phyloP scores from a whole-genome alignment of 257 asterid species.

The Nicotiana paniculata region DNA sequence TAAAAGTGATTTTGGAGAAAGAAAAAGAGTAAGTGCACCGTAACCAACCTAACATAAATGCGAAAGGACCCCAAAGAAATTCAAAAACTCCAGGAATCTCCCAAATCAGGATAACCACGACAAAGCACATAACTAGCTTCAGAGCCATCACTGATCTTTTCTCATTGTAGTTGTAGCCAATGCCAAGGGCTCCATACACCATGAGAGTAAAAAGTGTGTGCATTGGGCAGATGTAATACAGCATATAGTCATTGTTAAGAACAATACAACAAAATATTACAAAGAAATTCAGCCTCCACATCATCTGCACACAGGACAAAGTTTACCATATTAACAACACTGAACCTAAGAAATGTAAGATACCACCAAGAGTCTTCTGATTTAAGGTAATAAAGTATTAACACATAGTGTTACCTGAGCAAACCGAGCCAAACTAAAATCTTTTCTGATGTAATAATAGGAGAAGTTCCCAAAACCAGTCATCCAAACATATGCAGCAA shows the following conservation, averaged over 20 bases:
- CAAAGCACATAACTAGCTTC: conserved; percentile 60
- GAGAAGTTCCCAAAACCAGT: conserved; percentile 99
- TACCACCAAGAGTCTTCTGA: not conserved
- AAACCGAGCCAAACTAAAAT: conserved; percentile 89
- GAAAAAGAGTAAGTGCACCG: conserved; percentile 1
- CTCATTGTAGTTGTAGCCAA: conserved; percentile 88
- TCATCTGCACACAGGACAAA: conserved; percentile 70
- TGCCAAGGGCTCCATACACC: conserved; percentile 99
- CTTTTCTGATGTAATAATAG: conserved; percentile 87
- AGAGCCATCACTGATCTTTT: conserved; percentile 72
- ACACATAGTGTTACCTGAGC: conserved; percentile 58
- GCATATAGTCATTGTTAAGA: conserved; percentile 85
- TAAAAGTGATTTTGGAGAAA: not conserved
- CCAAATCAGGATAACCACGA: conserved; percentile 87
- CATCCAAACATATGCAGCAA: conserved; percentile 99
- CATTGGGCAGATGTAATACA: conserved; percentile 98
- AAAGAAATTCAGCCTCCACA: conserved; percentile 98
- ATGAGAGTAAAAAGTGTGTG: conserved; percentile 94
- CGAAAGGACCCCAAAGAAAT: conserved; percentile 73
- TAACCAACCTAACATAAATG: conserved; percentile 60
- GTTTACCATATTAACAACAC: not conserved
- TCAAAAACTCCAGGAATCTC: conserved; percentile 96
- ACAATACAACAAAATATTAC: conserved; percentile 85
- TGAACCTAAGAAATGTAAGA: not conserved
- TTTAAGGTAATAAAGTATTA: not conserved